Base-by-base conservation (phyloP, 805 yeast genomes). In the Debaryomyces tyrocola region DNA sequence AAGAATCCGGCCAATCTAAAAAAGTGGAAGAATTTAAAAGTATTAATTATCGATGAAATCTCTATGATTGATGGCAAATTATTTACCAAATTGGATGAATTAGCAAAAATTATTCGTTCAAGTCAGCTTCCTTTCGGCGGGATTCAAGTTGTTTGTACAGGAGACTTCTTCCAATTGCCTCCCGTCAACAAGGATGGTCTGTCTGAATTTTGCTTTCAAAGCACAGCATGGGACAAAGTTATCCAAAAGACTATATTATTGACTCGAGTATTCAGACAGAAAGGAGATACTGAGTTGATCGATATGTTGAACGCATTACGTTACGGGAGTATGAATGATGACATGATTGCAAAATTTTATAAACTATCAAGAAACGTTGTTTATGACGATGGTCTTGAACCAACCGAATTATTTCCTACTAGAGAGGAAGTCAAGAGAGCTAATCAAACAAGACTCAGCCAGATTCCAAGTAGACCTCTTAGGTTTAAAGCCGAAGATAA, bases 121-220 rank as follows among this genome's bases (percentile, higher is more conserved):
- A 71, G 66, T 18, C 62, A 70, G 11, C 54, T 52, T 41, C 97
- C 97, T 0, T 94, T 94, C 74, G 99, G 99, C 4, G 99, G 99
- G 0, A 84, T 94, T 37, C 99, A 94, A 59, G 55, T 94, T 12
- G 80, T 94, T 10, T 66, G 91, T 31, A 86, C 96, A 4, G 99
- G 99, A n/a, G 99, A 94, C 67, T 91, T 92, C 62, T 91, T 86
- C 65, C 99, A 94, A 67, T 73, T 94, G 37, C 99, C 99, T 1
- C 99, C 99, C 0, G 95, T 94, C 6, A 73, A 73, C 18, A 73
- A 69, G 36, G 66, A 61, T 17, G 64, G 64, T 0, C 59, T 50
- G 35, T 66, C 69, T 2, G 61, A 60, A 28, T 94, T 85, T 60
- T 85, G 96, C 48, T 94, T 94, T 58, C 87, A 90, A 57, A 76